Conservation (phyloP, 2,329 filamentous ascomycete genomes). For the Penicillium sp. region DNA sequence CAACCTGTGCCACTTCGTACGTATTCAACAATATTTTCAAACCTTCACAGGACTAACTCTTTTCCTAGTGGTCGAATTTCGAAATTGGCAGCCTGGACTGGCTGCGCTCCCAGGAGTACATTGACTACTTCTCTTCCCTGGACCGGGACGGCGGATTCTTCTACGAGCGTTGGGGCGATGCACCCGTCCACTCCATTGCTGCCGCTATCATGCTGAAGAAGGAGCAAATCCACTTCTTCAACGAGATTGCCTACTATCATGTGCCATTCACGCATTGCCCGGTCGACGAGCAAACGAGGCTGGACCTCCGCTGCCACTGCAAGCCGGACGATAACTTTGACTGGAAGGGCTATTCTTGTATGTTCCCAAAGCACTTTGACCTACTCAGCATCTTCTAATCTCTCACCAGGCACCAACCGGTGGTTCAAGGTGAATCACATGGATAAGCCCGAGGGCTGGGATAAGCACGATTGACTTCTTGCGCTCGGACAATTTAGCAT, state of each 20-base stretch:
- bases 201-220: constrained; percentile 82
- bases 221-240: constrained; percentile 96
- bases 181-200: constrained; percentile 96
- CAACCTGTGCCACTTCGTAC: constrained; percentile 95
- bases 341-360: constrained; percentile 98
- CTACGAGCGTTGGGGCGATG: constrained; percentile 98
- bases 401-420: constrained; percentile 67
- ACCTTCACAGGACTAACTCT: constrained; percentile 11
- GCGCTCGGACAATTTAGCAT: constrained; percentile 21
- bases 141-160: constrained; percentile 95
- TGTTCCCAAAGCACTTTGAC: constrained; percentile 36
- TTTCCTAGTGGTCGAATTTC: constrained; percentile 88
- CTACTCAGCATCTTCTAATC: not conserved
- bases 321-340: constrained; percentile 97
- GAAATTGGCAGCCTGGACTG: constrained; percentile 92
- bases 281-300: constrained; percentile 75
- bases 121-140: constrained; percentile 83
- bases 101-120: constrained; percentile 82
- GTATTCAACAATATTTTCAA: constrained; percentile 32
- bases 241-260: constrained; percentile 98
- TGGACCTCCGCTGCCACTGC: constrained; percentile 88
- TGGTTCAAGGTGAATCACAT: constrained; percentile 80
- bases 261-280: constrained; percentile 98
- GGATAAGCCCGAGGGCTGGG: constrained; percentile 79
- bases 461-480: constrained; percentile 57